Conservation (phyloP, 148 eudicot species). For the Fagopyrum homotropicum region DNA sequence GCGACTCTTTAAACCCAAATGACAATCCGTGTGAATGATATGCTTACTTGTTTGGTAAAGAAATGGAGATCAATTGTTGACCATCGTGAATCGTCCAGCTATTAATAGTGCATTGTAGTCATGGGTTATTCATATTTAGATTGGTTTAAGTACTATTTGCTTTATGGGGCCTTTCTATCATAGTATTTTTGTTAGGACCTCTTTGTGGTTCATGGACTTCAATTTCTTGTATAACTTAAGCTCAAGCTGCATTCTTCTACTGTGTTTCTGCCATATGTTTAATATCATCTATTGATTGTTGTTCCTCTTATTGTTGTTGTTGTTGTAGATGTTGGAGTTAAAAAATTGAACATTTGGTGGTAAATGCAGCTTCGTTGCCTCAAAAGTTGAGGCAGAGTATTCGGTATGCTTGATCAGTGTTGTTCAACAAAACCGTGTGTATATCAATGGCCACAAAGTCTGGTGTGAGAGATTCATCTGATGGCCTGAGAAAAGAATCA, state of each 20-base stretch:
- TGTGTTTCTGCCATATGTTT: neutral
- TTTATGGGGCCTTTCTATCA: neutral
- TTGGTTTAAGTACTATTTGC: neutral
- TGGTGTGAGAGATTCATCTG: conserved; percentile 20
- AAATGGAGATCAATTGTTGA: too few relatives aligned
- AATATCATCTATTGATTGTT: neutral
- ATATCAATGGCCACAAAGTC: conserved; percentile 51
- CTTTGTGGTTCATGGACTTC: neutral
- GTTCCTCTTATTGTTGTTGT: neutral
- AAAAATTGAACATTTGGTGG: conserved; percentile 20
- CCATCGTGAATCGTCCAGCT: neutral
- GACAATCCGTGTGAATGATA: neutral
- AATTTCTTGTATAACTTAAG: neutral
- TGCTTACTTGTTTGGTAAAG: neutral
- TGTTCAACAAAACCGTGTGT: neutral
- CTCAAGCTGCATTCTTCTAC: neutral
- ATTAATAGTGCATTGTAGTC: neutral
- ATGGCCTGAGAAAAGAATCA: neutral
- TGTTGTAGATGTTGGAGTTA: conserved; percentile 22
- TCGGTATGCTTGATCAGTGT: conserved; percentile 12
- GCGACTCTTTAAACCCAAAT: neutral
- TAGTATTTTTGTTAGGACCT: neutral
- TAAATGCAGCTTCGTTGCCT: conserved; percentile 14
- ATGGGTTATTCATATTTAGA: neutral
- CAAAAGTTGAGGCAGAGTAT: conserved; percentile 19